These are phyloP conservation scores for Dysphania ambrosioides DNA, from an alignment of 148 eudicot species.

Conservation along the genomic window DNA sequence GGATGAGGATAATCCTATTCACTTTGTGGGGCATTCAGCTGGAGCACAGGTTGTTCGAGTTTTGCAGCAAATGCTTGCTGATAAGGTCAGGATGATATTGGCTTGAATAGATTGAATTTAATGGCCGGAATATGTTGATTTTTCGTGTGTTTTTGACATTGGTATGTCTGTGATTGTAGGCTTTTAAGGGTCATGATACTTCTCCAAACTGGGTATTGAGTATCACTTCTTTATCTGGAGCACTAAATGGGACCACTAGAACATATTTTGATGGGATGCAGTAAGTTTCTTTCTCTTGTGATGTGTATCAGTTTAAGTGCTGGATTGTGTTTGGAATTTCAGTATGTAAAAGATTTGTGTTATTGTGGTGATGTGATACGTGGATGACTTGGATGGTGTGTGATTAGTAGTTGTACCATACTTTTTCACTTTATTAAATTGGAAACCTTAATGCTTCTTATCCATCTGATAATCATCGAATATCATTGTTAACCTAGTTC, in stretches of 20 bases:
- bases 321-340: neutral
- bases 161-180: constrained; percentile 36
- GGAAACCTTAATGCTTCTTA: neutral
- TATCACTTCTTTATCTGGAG: constrained; percentile 89
- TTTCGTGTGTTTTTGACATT: constrained; percentile 1
- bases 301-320: neutral
- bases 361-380: neutral
- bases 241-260: constrained; percentile 90
- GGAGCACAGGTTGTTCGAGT: constrained; percentile 90
- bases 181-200: constrained; percentile 70
- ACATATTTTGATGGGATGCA: constrained; percentile 91
- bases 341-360: neutral
- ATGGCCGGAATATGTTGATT: neutral
- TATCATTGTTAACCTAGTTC: constrained; percentile 8
- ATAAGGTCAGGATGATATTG: constrained; percentile 46
- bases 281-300: constrained; percentile 43
- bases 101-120: neutral
- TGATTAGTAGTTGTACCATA: neutral
- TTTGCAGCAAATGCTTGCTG: constrained; percentile 96
- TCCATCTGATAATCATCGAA: neutral
- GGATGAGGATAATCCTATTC: constrained; percentile 96
- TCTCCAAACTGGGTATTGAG: constrained; percentile 82
- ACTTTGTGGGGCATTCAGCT: constrained; percentile 94
- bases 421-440: neutral
- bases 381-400: neutral